phyloP scores from a whole-genome alignment of 1,284 basidiomycete genomes.

The Ustilago nuda region DNA sequence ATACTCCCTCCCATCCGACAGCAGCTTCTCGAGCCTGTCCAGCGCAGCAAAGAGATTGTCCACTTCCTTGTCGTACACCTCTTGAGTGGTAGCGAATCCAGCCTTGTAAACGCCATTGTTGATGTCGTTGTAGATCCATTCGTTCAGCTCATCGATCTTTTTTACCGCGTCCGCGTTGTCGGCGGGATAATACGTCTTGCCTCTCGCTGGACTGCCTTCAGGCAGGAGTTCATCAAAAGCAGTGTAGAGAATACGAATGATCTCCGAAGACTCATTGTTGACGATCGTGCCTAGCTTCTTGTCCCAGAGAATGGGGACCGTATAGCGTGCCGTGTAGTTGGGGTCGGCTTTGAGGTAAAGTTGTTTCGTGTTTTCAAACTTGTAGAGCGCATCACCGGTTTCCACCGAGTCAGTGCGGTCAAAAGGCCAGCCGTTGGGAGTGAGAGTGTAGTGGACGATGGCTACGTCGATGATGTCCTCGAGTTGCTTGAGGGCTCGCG shows the following conservation, averaged over 20 bases:
- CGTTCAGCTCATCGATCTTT: slow-evolving; percentile 83
- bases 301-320: slow-evolving; percentile 85
- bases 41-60: slow-evolving; percentile 76
- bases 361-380: slow-evolving; percentile 38
- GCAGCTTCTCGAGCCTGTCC: slow-evolving; percentile 81
- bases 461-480: slow-evolving; percentile 74
- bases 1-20: slow-evolving; percentile 81
- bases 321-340: slow-evolving; percentile 55
- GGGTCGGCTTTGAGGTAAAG: slow-evolving; percentile 82
- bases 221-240: slow-evolving; percentile 58
- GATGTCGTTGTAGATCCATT: slow-evolving; percentile 75
- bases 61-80: slow-evolving; percentile 84
- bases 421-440: slow-evolving; percentile 88
- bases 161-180: slow-evolving; percentile 17
- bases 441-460: slow-evolving; percentile 85
- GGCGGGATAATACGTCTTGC: slow-evolving; percentile 74
- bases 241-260: slow-evolving; percentile 87
- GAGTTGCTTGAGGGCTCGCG: slow-evolving; percentile 88
- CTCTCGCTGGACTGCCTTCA: slow-evolving; percentile 27
- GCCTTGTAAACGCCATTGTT: slow-evolving; percentile 78
- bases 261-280: slow-evolving; percentile 74
- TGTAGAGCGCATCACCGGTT: slow-evolving; percentile 69
- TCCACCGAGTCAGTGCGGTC: slow-evolving; percentile 20
- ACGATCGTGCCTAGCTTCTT: slow-evolving; percentile 87
- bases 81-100: slow-evolving; percentile 80